phyloP scores from a whole-genome alignment of 495 filamentous ascomycete genomes.

The Penicillium chermesinum region DNA sequence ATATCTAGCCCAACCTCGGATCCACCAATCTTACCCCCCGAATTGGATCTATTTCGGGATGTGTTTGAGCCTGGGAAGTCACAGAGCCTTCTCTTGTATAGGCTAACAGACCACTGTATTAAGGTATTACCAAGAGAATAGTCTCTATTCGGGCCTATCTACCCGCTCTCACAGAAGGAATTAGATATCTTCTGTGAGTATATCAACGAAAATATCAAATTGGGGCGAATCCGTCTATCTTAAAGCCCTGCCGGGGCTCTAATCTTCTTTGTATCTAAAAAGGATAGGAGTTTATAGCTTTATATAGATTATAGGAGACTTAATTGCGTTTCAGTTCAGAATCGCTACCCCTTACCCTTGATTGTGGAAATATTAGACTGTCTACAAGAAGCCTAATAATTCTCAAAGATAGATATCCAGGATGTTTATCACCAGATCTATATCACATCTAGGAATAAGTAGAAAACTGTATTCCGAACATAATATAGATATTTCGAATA shows the following conservation, averaged over 20 bases:
- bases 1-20: not conserved
- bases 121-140: not conserved
- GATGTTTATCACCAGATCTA: not conserved
- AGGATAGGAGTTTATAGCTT: not conserved
- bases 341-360: not conserved
- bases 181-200: not conserved
- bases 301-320: not conserved
- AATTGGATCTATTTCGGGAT: conserved; percentile 36
- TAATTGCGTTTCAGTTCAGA: not conserved
- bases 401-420: not conserved
- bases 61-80: not conserved
- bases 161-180: not conserved
- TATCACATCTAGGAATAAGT: not conserved
- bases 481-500: too few relatives aligned
- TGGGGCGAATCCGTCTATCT: not conserved
- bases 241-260: not conserved
- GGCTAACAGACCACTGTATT: not conserved
- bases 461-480: not conserved
- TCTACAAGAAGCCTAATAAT: not conserved
- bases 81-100: not conserved
- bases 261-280: not conserved
- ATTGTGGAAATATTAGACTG: not conserved
- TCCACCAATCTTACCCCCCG: conserved; percentile 32
- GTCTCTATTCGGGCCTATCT: not conserved
- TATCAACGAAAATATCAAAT: not conserved